phyloP scores from a whole-genome alignment of 805 yeast species.

The Yarrowia deformans region DNA sequence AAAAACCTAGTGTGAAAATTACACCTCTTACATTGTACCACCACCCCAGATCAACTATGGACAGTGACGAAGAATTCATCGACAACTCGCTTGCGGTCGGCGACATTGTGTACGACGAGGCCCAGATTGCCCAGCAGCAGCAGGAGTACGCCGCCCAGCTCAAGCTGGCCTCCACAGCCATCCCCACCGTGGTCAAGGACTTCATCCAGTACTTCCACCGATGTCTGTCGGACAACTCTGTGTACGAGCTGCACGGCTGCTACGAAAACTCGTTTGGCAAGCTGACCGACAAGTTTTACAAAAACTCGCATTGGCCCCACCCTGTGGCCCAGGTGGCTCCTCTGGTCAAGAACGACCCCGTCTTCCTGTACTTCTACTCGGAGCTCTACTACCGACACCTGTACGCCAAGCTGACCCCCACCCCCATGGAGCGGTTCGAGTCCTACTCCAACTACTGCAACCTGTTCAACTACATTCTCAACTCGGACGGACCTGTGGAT shows the following conservation, averaged over 20 bases:
- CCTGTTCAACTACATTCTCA: conserved; percentile 56
- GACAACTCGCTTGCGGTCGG: conserved; percentile 39
- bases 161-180: conserved; percentile 43
- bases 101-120: conserved; percentile 47
- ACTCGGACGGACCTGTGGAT: conserved; percentile 55
- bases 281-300: conserved; percentile 56
- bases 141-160: conserved; percentile 46
- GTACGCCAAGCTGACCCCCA: conserved; percentile 56
- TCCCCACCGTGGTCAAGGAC: conserved; percentile 57
- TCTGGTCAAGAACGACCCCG: conserved; percentile 56
- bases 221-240: conserved; percentile 54
- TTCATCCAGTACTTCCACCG: conserved; percentile 56
- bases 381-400: conserved; percentile 61
- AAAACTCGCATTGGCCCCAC: conserved; percentile 56
- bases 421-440: conserved; percentile 56
- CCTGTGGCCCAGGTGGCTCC: conserved; percentile 55
- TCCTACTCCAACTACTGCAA: conserved; percentile 60
- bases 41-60: conserved; percentile 14
- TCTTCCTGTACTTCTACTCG: conserved; percentile 56
- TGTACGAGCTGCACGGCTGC: conserved; percentile 55
- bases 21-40: background rate
- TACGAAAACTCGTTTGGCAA: conserved; percentile 57
- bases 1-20: conserved; percentile 19
- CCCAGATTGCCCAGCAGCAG: conserved; percentile 49
- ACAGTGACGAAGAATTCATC: conserved; percentile 38